Conservation (phyloP, 768 basidiomycete species). For the Collybia nuda region DNA sequence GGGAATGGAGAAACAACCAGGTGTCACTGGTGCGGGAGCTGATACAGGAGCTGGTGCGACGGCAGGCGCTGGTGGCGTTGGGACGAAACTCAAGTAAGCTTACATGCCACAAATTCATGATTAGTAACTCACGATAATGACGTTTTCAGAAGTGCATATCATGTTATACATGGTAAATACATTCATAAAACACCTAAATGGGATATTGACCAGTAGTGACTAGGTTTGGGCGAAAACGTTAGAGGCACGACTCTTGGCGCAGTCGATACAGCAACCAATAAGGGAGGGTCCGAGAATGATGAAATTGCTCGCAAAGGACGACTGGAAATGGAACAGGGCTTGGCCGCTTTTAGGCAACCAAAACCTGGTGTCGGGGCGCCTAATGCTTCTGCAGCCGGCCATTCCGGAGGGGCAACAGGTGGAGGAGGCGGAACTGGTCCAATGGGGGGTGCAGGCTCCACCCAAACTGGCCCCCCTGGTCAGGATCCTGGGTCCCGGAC, state of each 20-base stretch:
- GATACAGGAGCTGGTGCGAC: neutral
- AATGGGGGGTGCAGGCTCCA: too few species aligned
- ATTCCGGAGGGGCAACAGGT: neutral
- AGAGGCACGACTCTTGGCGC: constrained; percentile 42
- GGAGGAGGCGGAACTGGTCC: too few species aligned
- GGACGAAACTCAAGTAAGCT: constrained; percentile 21
- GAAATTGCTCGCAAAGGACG: constrained; percentile 36
- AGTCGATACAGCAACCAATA: constrained; percentile 31
- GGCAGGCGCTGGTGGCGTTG: constrained; percentile 1
- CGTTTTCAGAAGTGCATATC: constrained; percentile 29
- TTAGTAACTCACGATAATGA: neutral
- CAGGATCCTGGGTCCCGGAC: too few species aligned
- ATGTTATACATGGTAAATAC: constrained; percentile 34
- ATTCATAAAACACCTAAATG: neutral
- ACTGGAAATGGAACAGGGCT: constrained; percentile 37
- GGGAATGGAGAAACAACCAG: neutral
- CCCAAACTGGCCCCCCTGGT: too few species aligned
- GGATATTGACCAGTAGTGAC: constrained; percentile 5
- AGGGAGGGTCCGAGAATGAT: constrained; percentile 28
- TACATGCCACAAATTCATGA: constrained; percentile 1
- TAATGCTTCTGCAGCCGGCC: neutral
- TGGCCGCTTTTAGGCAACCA: constrained; percentile 22
- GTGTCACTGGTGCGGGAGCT: neutral
- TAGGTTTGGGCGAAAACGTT: constrained; percentile 44
- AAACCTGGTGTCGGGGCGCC: neutral